Base-by-base conservation (phyloP, 2,329 filamentous ascomycete genomes). In the Calonectria pteridis region DNA sequence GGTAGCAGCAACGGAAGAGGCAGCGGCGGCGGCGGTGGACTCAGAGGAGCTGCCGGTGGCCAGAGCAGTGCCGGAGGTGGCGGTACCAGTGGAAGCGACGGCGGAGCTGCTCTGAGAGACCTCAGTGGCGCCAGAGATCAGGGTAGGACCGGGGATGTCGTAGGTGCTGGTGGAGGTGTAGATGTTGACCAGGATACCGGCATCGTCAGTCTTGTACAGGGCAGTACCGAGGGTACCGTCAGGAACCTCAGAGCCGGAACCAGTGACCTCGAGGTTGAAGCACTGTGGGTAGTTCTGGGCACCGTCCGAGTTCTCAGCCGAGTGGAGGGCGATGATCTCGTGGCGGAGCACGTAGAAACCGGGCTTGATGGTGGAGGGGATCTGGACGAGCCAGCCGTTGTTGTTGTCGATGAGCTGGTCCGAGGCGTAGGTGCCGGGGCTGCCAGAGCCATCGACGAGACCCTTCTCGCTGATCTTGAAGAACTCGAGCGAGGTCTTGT, bases 391-490 rank as follows among this genome's bases (percentile, higher is more conserved):
- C 82, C 83, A 84, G 72, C 78, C 79, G 77, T 83, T 83, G 77
- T 76, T 75, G 88, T 83, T 81, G 70, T 82, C 78, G 79, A 89
- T 87, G 73, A 91, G 82, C 28, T 87, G 81, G 76, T 82, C 82
- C 20, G 84, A 77, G 55, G 81, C 82, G 80, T 84, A 87, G 50
- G 68, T 76, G 67, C 82, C 78, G 73, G 83, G 84, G 74, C 82
- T 84, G 74, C 84, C 79, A 76, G 89, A 83, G 73, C 91, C 86
- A 64, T 79, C 74, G 71, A 88, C 81, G 31, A 91, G 85, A 78
- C 91, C 92, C 46, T 82, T 85, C 77, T 89, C 88, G 65, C 88
- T 87, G 75, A 94, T 92, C 89, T 94, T 94, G 88, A 92, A 91
- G 84, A 90, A 93, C 78, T 89, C 83, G 67, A 93, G 87, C 13